Conservation (phyloP, 169 alveolate species). For the Theileria parva region DNA sequence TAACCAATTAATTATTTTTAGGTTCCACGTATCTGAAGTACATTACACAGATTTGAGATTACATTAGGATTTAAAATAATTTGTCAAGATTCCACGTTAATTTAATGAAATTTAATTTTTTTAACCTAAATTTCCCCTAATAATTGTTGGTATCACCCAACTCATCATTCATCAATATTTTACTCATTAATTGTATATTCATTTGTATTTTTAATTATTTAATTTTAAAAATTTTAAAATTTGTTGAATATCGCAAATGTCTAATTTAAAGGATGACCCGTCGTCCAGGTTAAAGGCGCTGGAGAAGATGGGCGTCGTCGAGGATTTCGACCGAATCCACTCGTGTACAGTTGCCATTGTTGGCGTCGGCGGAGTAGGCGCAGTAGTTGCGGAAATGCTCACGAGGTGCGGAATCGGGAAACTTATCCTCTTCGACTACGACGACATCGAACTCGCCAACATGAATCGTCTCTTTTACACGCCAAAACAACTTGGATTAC, state of each 20-base stretch:
- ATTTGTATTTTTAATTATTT: background rate
- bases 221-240: background rate
- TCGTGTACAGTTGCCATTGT: conserved; percentile 84
- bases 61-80: background rate
- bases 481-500: conserved; percentile 88
- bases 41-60: background rate
- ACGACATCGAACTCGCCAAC: conserved; percentile 92
- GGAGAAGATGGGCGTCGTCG: conserved; percentile 93
- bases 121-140: background rate
- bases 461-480: conserved; percentile 93
- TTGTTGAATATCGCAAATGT: conserved; percentile 35
- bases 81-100: background rate
- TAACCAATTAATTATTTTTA: background rate
- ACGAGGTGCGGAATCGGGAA: conserved; percentile 94
- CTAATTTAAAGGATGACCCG: conserved; percentile 75
- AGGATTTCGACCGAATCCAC: conserved; percentile 84
- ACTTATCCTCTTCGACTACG: conserved; percentile 91
- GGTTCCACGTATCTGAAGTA: conserved; percentile 1
- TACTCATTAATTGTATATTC: background rate
- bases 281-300: conserved; percentile 89
- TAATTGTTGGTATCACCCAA: background rate
- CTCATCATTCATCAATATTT: background rate
- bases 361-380: conserved; percentile 97
- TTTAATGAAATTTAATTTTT: conserved; percentile 4
- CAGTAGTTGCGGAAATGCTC: conserved; percentile 95